Percentiles rank a stretch among this genome's conserved stretches.
These are phyloP conservation scores for Cyanodermella asteris DNA, from an alignment of 2,329 filamentous ascomycete genomes.

Conservation along the genomic window DNA sequence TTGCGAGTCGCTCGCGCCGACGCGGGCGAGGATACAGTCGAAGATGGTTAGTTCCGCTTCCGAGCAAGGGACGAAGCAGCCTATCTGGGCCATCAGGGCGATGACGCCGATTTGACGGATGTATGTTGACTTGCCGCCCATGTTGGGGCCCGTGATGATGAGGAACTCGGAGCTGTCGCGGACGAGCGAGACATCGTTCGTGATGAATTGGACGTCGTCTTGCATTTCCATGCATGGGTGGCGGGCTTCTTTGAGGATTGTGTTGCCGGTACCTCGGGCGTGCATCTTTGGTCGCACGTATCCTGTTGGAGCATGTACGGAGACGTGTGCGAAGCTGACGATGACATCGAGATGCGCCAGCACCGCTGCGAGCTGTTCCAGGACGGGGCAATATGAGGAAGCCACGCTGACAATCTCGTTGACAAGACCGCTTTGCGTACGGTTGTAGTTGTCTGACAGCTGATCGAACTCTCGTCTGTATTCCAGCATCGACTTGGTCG, in stretches of 20 bases:
- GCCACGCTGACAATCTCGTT: constrained; percentile 83
- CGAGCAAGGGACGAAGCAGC: constrained; percentile 83
- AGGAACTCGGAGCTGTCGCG: constrained; percentile 70
- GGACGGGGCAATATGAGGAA: constrained; percentile 78
- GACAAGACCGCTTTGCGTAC: constrained; percentile 77
- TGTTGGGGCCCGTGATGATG: constrained; percentile 94
- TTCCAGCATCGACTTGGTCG: constrained; percentile 57
- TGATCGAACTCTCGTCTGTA: constrained; percentile 84
- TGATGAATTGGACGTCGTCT: constrained; percentile 96
- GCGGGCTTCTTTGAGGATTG: constrained; percentile 73
- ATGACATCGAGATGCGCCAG: constrained; percentile 91
- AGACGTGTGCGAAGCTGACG: constrained; percentile 77
- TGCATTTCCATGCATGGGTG: constrained; percentile 98
- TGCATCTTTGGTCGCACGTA: constrained; percentile 88
- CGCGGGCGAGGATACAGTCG: constrained; percentile 86
- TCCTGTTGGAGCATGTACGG: constrained; percentile 74
- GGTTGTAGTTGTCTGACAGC: constrained; percentile 81
- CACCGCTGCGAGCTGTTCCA: constrained; percentile 72
- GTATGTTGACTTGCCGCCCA: constrained; percentile 97
- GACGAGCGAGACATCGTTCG: constrained; percentile 72
- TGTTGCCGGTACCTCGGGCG: constrained; percentile 66
- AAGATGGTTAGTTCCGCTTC: constrained; percentile 88
- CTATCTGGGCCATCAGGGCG: constrained; percentile 88
- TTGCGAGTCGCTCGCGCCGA: constrained; percentile 88
- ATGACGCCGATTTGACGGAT: constrained; percentile 95